Evolutionary conservation across 2,329 filamentous ascomycete species (phyloP).

Genomic region (Trichoderma brevicompactum): DNA sequence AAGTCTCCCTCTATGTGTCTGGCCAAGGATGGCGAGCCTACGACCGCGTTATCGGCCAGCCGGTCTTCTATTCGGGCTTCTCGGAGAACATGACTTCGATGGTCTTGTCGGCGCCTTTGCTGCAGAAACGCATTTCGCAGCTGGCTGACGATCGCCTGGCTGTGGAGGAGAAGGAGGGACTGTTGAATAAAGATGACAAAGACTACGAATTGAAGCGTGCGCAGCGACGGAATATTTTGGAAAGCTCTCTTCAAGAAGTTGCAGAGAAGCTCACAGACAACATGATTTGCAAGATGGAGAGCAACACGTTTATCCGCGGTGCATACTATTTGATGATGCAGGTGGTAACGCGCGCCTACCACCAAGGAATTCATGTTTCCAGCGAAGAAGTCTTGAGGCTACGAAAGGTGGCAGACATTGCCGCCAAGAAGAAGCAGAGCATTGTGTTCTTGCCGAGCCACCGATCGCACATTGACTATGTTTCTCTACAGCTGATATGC

Average conservation of each 20-base stretch:
- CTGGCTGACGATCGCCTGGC: constrained; percentile 75
- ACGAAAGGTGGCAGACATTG: constrained; percentile 78
- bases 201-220: constrained; percentile 56
- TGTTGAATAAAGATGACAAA: constrained; percentile 61
- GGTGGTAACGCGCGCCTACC: constrained; percentile 87
- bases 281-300: constrained; percentile 99
- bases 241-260: constrained; percentile 75
- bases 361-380: constrained; percentile 95
- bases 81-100: constrained; percentile 83
- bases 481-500: constrained; percentile 92
- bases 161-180: constrained; percentile 76
- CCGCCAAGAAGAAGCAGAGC: constrained; percentile 85
- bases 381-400: constrained; percentile 89
- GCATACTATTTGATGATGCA: constrained; percentile 91
- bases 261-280: constrained; percentile 85
- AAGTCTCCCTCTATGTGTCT: constrained; percentile 90
- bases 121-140: constrained; percentile 74
- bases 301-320: constrained; percentile 85
- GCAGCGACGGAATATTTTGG: constrained; percentile 66
- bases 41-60: constrained; percentile 86
- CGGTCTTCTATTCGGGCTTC: constrained; percentile 91
- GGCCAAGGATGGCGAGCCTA: constrained; percentile 96
- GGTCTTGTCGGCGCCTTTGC: constrained; percentile 74
- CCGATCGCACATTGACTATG: constrained; percentile 93
- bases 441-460: constrained; percentile 96